A percentile compares a stretch with the other conserved stretches of the same genome.
phyloP scores from a whole-genome alignment of 176 grass and related monocot genomes.

The barley (Hordeum vulgare) region DNA sequence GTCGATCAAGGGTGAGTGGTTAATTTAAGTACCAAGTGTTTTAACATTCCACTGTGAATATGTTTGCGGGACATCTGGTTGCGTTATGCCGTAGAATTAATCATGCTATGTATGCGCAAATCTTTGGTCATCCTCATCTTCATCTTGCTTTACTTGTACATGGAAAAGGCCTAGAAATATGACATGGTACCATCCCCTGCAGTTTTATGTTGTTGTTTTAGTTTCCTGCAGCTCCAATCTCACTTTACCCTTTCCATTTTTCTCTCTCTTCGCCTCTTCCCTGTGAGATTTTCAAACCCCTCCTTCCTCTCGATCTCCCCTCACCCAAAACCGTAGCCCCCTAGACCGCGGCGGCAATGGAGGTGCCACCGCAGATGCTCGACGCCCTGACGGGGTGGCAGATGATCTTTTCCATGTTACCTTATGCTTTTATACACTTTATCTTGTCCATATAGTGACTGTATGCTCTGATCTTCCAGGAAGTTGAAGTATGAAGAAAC shows the following conservation, averaged over 20 bases:
- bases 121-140: background rate
- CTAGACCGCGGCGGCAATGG: too few relatives aligned
- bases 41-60: conserved; percentile 6
- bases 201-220: too few relatives aligned
- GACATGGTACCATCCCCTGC: background rate
- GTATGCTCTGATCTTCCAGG: conserved; percentile 39
- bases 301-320: too few relatives aligned
- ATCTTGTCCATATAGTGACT: conserved; percentile 15
- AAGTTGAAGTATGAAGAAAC: conserved; percentile 82
- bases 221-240: background rate
- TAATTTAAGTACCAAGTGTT: background rate
- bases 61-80: background rate
- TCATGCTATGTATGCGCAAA: background rate
- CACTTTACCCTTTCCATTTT: background rate
- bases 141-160: background rate
- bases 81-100: background rate
- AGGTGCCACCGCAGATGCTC: too few relatives aligned
- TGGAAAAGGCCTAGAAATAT: background rate
- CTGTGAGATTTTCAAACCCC: too few relatives aligned
- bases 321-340: too few relatives aligned
- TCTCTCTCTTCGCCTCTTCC: too few relatives aligned
- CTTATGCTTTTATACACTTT: background rate
- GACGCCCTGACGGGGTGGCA: too few relatives aligned
- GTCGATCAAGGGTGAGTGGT: conserved; percentile 75
- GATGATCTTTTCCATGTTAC: background rate